Percentiles rank a stretch among this genome's conserved stretches.
Conservation (phyloP, 2,329 filamentous ascomycete species). For the Sphaerulina vaccinii region DNA sequence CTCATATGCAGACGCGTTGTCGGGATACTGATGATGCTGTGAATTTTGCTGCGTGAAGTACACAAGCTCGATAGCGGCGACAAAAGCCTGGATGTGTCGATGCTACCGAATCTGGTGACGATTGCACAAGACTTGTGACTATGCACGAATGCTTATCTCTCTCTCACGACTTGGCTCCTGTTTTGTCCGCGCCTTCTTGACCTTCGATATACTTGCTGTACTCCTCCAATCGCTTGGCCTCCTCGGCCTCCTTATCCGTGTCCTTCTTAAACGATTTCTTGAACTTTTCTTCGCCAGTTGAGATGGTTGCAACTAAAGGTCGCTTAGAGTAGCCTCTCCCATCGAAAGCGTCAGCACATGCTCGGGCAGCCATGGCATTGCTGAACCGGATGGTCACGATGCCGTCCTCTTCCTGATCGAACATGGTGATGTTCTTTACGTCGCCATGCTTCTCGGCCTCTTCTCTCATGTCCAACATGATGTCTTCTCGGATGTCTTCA, state of each 20-base stretch:
- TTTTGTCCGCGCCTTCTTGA: neutral
- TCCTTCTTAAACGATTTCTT: slow-evolving; percentile 56
- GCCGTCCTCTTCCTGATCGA: slow-evolving; percentile 80
- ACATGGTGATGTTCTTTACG: slow-evolving; percentile 88
- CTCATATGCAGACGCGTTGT: neutral
- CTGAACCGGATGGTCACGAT: slow-evolving; percentile 82
- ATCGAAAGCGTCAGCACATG: slow-evolving; percentile 69
- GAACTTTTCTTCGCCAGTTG: slow-evolving; percentile 66
- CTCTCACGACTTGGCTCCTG: neutral
- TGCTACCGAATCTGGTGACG: too few species aligned
- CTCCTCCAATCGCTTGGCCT: slow-evolving; percentile 27
- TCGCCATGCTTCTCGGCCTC: slow-evolving; percentile 83
- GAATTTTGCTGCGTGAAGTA: too few species aligned
- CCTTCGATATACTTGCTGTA: slow-evolving; percentile 28
- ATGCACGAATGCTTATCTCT: neutral
- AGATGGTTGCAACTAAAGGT: slow-evolving; percentile 60
- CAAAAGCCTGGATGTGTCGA: too few species aligned
- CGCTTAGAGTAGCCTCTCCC: slow-evolving; percentile 76
- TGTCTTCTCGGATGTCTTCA: slow-evolving; percentile 76
- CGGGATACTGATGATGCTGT: neutral
- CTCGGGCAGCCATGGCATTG: slow-evolving; percentile 66
- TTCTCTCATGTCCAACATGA: slow-evolving; percentile 90
- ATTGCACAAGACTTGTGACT: too few species aligned
- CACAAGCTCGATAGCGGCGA: too few species aligned
- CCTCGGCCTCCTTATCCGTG: slow-evolving; percentile 24